Evolutionary conservation across 257 asterid genomes (phyloP).

Genomic region (Nicotiana sylvestris): DNA sequence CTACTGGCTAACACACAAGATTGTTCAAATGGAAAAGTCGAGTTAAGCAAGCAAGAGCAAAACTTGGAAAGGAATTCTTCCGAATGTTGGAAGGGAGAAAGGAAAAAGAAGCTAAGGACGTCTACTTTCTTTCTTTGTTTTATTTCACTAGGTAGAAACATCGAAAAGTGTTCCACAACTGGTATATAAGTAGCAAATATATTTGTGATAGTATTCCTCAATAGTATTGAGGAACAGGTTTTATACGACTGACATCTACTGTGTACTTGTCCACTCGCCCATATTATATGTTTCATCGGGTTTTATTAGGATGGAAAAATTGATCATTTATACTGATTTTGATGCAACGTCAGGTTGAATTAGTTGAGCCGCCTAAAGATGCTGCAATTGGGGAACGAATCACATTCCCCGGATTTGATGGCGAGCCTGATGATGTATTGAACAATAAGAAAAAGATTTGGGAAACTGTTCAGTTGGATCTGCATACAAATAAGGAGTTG

Average conservation of each 20-base stretch:
- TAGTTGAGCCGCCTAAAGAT: slow-evolving; percentile 81
- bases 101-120: background rate
- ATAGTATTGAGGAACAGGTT: background rate
- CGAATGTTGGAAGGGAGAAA: background rate
- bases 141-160: background rate
- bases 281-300: background rate
- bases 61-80: background rate
- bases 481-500: slow-evolving; percentile 58
- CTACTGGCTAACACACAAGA: background rate
- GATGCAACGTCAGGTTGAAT: slow-evolving; percentile 59
- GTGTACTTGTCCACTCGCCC: background rate
- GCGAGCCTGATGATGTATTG: slow-evolving; percentile 63
- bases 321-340: background rate
- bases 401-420: slow-evolving; percentile 59
- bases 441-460: slow-evolving; percentile 93
- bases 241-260: background rate
- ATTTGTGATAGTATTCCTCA: background rate
- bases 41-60: background rate
- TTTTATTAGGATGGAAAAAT: background rate
- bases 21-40: background rate
- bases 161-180: background rate
- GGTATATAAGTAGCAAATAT: background rate
- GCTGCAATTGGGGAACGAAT: slow-evolving; percentile 78
- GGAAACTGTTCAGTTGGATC: slow-evolving; percentile 84
- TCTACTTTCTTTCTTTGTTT: background rate